phyloP scores from a whole-genome alignment of 257 asterid genomes.

The Solanum acaule region DNA sequence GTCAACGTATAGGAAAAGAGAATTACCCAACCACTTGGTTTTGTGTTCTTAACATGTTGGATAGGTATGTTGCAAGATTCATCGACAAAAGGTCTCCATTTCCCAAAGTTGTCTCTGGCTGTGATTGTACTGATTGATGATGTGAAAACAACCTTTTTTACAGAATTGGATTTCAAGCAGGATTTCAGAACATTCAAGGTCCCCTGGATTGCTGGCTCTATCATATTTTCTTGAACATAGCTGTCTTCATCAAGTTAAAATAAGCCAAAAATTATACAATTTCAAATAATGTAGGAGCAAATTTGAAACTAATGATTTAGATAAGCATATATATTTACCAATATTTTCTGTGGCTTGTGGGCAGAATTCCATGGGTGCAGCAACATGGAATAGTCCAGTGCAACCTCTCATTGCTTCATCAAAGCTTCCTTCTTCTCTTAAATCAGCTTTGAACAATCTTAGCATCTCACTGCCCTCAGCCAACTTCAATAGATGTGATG shows the following conservation, averaged over 20 bases:
- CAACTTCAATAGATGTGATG: slow-evolving; percentile 21
- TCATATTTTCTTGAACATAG: slow-evolving; percentile 30
- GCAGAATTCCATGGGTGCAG: slow-evolving; percentile 75
- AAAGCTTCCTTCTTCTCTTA: slow-evolving; percentile 74
- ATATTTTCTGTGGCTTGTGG: slow-evolving; percentile 26
- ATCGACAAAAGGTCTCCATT: slow-evolving; percentile 50
- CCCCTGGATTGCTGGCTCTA: slow-evolving; percentile 63
- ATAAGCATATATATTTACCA: slow-evolving; percentile 24
- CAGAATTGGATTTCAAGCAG: slow-evolving; percentile 41
- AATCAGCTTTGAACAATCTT: slow-evolving; percentile 59
- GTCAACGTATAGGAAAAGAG: background rate
- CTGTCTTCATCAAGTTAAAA: slow-evolving; percentile 21
- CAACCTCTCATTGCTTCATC: slow-evolving; percentile 77
- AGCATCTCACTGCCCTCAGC: slow-evolving; percentile 42
- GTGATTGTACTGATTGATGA: slow-evolving; percentile 78
- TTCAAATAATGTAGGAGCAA: background rate
- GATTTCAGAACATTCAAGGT: slow-evolving; percentile 62
- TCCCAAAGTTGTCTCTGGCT: slow-evolving; percentile 54
- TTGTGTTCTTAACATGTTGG: background rate
- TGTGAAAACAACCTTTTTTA: slow-evolving; percentile 51
- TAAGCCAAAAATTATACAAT: background rate
- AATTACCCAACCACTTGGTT: slow-evolving; percentile 68
- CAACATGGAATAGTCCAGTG: slow-evolving; percentile 76
- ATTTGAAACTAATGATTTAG: background rate
- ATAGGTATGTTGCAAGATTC: slow-evolving; percentile 45